These are phyloP conservation scores for Solanum hybrid DNA, from an alignment of 305 asterid genomes.

Conservation along the genomic window DNA sequence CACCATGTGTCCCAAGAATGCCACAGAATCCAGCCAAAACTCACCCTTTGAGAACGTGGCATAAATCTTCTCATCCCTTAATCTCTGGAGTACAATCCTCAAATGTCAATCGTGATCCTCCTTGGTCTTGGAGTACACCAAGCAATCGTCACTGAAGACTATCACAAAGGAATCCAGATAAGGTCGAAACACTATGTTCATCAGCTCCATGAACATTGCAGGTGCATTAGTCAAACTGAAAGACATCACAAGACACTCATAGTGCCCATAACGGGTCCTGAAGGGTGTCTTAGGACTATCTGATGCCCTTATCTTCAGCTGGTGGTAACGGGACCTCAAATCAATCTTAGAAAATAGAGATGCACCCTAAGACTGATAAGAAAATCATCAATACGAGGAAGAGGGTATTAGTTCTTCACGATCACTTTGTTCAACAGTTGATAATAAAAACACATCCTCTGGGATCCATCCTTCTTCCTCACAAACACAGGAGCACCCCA, in stretches of 20 bases:
- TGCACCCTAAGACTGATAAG: not conserved
- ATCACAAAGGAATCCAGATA: not conserved
- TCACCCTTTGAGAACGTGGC: not conserved
- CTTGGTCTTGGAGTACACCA: not conserved
- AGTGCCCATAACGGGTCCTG: not conserved
- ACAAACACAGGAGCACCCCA: not conserved
- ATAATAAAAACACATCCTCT: not conserved
- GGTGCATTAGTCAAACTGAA: not conserved
- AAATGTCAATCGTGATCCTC: not conserved
- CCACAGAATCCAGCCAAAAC: not conserved
- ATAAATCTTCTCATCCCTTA: not conserved
- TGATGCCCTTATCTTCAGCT: not conserved
- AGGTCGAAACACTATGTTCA: not conserved
- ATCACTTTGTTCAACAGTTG: not conserved
- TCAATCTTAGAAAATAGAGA: not conserved
- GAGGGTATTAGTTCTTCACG: no score
- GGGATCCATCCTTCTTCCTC: not conserved
- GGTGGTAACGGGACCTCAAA: not conserved
- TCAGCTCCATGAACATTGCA: not conserved
- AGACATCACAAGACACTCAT: no score
- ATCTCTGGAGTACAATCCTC: not conserved
- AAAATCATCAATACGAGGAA: not conserved
- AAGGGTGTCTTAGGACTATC: not conserved
- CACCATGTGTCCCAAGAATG: no score
- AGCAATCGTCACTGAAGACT: no score